Evolutionary conservation across 225 moss, liverwort and hornwort species (phyloP), one percentile per base, ranked within the genome.

Genomic region (Marchantia polymorpha): DNA sequence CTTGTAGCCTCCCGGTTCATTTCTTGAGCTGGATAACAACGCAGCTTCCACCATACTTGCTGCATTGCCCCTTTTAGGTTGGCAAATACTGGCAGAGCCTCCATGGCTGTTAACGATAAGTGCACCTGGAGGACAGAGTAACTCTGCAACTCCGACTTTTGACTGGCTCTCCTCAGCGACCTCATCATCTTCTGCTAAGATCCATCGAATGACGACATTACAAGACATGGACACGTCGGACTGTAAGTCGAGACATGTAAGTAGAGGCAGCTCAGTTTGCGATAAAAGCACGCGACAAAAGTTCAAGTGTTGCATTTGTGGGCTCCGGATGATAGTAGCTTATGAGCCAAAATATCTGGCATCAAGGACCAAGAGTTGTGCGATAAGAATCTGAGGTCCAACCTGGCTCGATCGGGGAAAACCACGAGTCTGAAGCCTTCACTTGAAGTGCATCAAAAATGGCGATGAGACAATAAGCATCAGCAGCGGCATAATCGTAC

Each of bases 391-490:
- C 19, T 55, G 17, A 47, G 22, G 47, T n/a, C 83, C 63, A 68
- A 85, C 88, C 86, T 77, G 79, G 75, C 19, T 77, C 30, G 74
- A 23, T 50, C 23, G 85, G 83, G 53, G 69, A 55, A 87, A 89
- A 88, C 91, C 91, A 79, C 89, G 86, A 81, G 81, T 85, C 59
- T 54, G 93, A 76, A 73, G 85, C 87, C 83, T 95, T 85, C 19
- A 87, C 74, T 72, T 90, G 85, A 30, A 95, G 87, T 46, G 89
- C 73, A 80, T 99, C 99, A 85, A 92, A 93, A 56, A 99, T 85
- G 59, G 90, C 85, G 65, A 95, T 87, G 83, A 99, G 90, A 86
- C 92, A 95, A 78, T 93, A 93, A 6, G 93, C 95, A 89, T 99
- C 99, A 78, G 93, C 89, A 61, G 93, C 95, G 53, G 99, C 99